phyloP scores from a whole-genome alignment of 345 rosid genomes.

The Boechera retrofracta region DNA sequence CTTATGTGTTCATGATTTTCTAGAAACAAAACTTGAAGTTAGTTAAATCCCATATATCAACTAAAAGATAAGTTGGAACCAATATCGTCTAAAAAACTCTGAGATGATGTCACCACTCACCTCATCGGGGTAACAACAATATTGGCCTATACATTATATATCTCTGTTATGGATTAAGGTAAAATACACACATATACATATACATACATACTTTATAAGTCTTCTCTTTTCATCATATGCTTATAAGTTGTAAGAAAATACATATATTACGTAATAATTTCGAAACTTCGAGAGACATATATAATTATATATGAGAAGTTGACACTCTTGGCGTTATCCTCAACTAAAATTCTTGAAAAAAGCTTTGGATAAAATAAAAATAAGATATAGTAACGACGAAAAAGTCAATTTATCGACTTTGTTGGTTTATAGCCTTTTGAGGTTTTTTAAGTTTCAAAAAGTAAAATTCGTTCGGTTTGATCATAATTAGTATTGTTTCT shows the following conservation, averaged over 20 bases:
- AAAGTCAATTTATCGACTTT: slow-evolving; percentile 27
- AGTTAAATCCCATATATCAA: background rate
- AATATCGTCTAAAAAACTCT: background rate
- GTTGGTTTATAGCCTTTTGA: slow-evolving; percentile 30
- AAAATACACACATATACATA: background rate
- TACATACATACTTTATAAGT: background rate
- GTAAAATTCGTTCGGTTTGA: background rate
- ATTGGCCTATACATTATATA: background rate
- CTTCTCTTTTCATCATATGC: background rate
- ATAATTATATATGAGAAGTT: slow-evolving; percentile 20
- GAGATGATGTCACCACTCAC: slow-evolving; percentile 4
- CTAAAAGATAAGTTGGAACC: background rate
- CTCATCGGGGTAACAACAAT: too few species aligned
- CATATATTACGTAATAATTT: slow-evolving; percentile 22
- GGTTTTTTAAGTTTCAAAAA: background rate
- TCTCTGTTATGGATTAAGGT: background rate
- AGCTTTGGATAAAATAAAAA: slow-evolving; percentile 12
- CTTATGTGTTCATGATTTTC: background rate
- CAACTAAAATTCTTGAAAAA: slow-evolving; percentile 24
- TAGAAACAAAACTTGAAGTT: slow-evolving; percentile 1
- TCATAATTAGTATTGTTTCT: slow-evolving; percentile 9
- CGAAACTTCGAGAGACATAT: background rate
- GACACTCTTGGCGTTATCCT: slow-evolving; percentile 40
- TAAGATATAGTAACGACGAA: slow-evolving; percentile 27
- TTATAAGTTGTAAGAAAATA: background rate